Evolutionary conservation across 352 stramenopile genomes (phyloP).

Genomic region (Synura sp.): DNA sequence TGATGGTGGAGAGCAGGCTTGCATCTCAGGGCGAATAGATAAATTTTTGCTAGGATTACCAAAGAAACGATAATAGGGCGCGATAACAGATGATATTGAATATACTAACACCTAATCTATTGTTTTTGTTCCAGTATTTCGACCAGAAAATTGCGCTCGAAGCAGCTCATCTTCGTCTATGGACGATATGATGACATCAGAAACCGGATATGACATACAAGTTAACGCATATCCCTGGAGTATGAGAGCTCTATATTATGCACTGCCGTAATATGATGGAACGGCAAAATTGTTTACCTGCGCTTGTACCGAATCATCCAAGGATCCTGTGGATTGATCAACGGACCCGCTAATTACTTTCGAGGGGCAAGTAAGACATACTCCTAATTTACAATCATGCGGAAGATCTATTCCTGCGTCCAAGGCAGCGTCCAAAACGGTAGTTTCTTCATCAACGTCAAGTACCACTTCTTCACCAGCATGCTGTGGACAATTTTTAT

Average conservation of each 20-base stretch:
- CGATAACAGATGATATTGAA: no score
- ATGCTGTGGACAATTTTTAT: constrained; percentile 19
- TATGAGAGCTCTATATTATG: no score
- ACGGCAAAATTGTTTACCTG: no score
- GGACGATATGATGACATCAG: constrained; percentile 47
- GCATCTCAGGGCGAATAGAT: no score
- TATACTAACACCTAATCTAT: no score
- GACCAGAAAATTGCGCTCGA: constrained; percentile 48
- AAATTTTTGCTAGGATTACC: no score
- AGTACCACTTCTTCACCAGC: constrained; percentile 47
- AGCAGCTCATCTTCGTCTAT: constrained; percentile 52
- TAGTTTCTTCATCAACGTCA: constrained; percentile 46
- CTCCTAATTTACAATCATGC: constrained; percentile 54
- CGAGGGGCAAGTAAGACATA: constrained; percentile 52
- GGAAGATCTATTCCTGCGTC: constrained; percentile 52
- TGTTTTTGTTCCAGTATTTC: no score
- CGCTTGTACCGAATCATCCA: constrained; percentile 52
- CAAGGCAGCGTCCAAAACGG: constrained; percentile 52
- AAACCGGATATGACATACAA: constrained; percentile 49
- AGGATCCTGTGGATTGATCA: constrained; percentile 48
- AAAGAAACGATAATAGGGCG: no score
- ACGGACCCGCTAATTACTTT: constrained; percentile 50
- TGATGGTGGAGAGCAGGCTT: no score
- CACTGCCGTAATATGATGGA: no score
- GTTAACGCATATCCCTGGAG: constrained; percentile 53